Evolutionary conservation across 2,329 filamentous ascomycete species (phyloP).

Genomic region (Leptographium lundbergii): DNA sequence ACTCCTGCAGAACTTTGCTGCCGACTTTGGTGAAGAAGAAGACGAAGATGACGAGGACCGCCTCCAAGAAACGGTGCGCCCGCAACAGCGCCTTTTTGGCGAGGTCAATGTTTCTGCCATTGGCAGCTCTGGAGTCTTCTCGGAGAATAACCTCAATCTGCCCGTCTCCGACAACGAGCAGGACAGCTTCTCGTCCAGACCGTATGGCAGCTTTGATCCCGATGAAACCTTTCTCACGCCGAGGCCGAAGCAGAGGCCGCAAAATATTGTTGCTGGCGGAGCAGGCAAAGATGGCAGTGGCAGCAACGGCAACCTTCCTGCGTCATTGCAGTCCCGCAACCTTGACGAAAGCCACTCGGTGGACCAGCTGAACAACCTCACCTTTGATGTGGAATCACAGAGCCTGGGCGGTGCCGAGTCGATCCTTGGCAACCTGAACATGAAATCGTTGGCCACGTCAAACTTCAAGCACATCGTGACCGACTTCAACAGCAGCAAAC

Average conservation of each 20-base stretch:
- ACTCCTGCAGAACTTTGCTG: conserved; percentile 19
- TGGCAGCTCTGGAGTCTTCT: conserved; percentile 39
- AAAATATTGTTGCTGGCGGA: not conserved
- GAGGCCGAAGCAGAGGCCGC: conserved; percentile 6
- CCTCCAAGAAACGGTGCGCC: conserved; percentile 3
- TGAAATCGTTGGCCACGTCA: conserved; percentile 23
- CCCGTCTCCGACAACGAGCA: conserved; percentile 22
- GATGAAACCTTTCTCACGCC: conserved; percentile 16
- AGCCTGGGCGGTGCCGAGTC: conserved; percentile 39
- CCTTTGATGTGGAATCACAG: conserved; percentile 40
- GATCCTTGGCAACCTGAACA: conserved; percentile 29
- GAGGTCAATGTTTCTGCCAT: conserved; percentile 42
- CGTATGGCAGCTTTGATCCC: conserved; percentile 35
- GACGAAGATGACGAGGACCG: conserved; percentile 12
- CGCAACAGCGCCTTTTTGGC: conserved; percentile 34
- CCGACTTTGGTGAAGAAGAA: not conserved
- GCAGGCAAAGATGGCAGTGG: conserved; percentile 5
- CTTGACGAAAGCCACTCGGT: conserved; percentile 25
- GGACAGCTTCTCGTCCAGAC: conserved; percentile 27
- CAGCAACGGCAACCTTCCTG: conserved; percentile 9
- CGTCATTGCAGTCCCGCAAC: conserved; percentile 11
- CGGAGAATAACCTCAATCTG: conserved; percentile 35
- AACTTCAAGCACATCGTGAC: conserved; percentile 12
- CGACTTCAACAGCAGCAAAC: conserved; percentile 38
- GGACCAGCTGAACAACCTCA: conserved; percentile 37